phyloP scores from a whole-genome alignment of 257 asterid species.

The Nicotiana undulata region DNA sequence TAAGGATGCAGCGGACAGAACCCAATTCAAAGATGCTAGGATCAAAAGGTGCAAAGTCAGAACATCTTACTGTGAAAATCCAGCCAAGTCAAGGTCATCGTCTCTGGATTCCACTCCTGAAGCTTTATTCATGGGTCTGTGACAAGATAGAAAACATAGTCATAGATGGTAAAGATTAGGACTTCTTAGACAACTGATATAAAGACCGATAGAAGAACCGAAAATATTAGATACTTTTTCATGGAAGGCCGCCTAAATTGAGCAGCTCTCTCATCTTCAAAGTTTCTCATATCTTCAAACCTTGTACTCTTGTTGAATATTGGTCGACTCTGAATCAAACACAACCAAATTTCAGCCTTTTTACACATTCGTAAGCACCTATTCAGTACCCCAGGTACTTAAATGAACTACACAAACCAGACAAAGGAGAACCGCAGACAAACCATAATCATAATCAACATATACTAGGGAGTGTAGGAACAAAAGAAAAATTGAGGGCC shows the following conservation, averaged over 20 bases:
- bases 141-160: slow-evolving; percentile 16
- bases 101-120: slow-evolving; percentile 67
- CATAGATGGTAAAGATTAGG: background rate
- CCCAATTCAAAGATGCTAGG: background rate
- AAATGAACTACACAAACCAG: background rate
- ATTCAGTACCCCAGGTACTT: background rate
- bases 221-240: slow-evolving; percentile 38
- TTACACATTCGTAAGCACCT: background rate
- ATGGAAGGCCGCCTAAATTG: slow-evolving; percentile 53
- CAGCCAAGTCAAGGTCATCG: slow-evolving; percentile 78
- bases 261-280: slow-evolving; percentile 60
- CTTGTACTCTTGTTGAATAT: slow-evolving; percentile 91
- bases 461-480: background rate
- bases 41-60: background rate
- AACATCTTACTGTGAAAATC: slow-evolving; percentile 34
- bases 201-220: background rate
- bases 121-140: slow-evolving; percentile 55
- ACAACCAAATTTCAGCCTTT: background rate
- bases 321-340: slow-evolving; percentile 75
- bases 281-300: slow-evolving; percentile 92
- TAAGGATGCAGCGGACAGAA: background rate
- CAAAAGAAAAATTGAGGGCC: background rate
- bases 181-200: background rate
- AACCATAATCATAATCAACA: background rate
- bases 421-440: background rate